A percentile compares a stretch with the other conserved stretches of the same genome.
phyloP scores from a whole-genome alignment of 2,329 filamentous ascomycete species.

The Microcyclosporella mali region DNA sequence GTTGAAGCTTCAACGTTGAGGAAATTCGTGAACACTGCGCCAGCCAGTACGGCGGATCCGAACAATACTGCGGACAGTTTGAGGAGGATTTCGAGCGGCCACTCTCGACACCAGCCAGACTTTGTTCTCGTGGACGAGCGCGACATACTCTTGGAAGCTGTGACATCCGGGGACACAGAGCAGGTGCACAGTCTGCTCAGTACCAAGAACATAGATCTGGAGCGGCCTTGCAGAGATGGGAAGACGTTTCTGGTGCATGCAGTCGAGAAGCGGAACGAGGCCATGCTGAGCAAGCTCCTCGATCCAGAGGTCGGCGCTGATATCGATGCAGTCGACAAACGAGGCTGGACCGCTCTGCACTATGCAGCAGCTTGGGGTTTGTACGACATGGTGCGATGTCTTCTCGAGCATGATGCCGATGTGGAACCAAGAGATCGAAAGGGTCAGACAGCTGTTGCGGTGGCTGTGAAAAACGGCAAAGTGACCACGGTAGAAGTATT shows the following conservation, averaged over 20 bases:
- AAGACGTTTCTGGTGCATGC: conserved; percentile 21
- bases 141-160: conserved; percentile 13
- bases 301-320: conserved; percentile 16
- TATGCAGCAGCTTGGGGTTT: conserved; percentile 12
- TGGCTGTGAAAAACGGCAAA: conserved; percentile 16
- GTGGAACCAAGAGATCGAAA: conserved; percentile 12
- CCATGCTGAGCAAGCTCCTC: conserved; percentile 14
- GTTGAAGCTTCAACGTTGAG: conserved; percentile 15
- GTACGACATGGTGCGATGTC: conserved; percentile 16
- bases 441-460: conserved; percentile 15
- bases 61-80: conserved; percentile 7
- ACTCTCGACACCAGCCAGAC: conserved; percentile 5
- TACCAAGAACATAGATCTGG: conserved; percentile 1
- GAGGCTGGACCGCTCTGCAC: conserved; percentile 16
- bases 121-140: conserved; percentile 10
- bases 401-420: conserved; percentile 16
- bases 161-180: conserved; percentile 13
- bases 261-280: conserved; percentile 15
- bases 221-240: conserved; percentile 10
- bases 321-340: conserved; percentile 11
- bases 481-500: conserved; percentile 12
- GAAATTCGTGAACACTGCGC: conserved; percentile 5
- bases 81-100: conserved; percentile 6
- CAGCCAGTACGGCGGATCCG: too few species aligned
- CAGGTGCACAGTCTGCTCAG: conserved; percentile 6